Evolutionary conservation across 139 green algal species (phyloP).

Genomic region (Diplosphaera chodatii): DNA sequence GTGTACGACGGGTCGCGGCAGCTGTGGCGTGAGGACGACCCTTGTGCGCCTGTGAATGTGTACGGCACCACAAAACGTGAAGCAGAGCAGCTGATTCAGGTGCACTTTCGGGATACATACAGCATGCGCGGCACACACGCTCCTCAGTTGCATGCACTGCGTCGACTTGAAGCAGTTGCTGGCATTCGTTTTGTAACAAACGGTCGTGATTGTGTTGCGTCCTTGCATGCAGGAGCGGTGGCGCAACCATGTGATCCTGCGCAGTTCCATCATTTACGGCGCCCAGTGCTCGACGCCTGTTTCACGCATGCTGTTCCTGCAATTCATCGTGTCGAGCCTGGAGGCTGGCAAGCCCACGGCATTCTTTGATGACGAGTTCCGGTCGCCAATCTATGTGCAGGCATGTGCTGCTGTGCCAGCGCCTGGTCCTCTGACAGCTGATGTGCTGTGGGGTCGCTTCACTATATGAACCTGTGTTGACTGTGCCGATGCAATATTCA

Average conservation of each 20-base stretch:
- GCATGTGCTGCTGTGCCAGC: background rate
- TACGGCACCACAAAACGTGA: conserved; percentile 53
- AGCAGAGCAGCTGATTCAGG: conserved; percentile 41
- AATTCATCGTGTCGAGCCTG: conserved; percentile 39
- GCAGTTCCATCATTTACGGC: conserved; percentile 62
- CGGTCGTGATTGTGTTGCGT: too few species aligned
- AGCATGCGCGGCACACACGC: too few species aligned
- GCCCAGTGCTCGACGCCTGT: conserved; percentile 31
- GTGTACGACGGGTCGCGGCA: conserved; percentile 35
- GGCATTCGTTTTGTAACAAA: too few species aligned
- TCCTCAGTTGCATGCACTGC: too few species aligned
- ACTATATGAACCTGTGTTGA: too few species aligned
- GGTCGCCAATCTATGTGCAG: conserved; percentile 47
- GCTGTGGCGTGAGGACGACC: conserved; percentile 38
- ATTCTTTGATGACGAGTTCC: conserved; percentile 55
- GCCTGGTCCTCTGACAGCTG: background rate
- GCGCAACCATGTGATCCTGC: conserved; percentile 53
- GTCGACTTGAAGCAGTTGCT: too few species aligned
- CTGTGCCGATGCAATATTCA: too few species aligned
- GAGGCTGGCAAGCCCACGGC: conserved; percentile 18
- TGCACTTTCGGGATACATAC: too few species aligned
- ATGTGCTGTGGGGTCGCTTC: background rate
- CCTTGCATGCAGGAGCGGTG: conserved; percentile 37
- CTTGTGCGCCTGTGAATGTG: conserved; percentile 45
- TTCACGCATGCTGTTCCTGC: conserved; percentile 34